Percentiles rank a stretch among this genome's conserved stretches.
These are phyloP conservation scores for Rhizopogon hawkerae DNA, from an alignment of 1,284 basidiomycete genomes.

Conservation along the genomic window DNA sequence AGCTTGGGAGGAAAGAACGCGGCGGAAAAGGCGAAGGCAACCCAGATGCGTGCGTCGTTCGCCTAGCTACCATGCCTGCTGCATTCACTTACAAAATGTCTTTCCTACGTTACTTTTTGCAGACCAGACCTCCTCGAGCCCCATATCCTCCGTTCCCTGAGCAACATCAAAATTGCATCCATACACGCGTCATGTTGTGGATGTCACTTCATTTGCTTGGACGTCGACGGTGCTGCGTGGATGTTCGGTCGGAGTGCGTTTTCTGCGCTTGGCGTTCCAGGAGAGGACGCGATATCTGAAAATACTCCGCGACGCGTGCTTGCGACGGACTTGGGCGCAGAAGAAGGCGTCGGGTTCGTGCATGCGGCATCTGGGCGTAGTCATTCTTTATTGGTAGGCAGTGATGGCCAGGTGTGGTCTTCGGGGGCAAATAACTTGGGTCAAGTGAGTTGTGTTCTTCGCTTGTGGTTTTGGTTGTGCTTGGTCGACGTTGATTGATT, in stretches of 20 bases:
- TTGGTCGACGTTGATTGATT: conserved; percentile 19
- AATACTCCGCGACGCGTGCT: conserved; percentile 59
- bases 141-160: conserved; percentile 80
- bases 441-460: conserved; percentile 45
- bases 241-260: conserved; percentile 77
- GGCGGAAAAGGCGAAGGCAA: conserved; percentile 36
- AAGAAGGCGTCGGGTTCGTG: conserved; percentile 60
- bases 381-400: conserved; percentile 79
- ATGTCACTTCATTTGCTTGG: conserved; percentile 70
- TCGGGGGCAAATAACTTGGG: conserved; percentile 79
- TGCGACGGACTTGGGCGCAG: conserved; percentile 54
- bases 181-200: conserved; percentile 67
- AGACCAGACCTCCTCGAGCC: conserved; percentile 76
- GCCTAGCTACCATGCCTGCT: background rate
- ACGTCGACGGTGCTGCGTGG: conserved; percentile 74
- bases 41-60: conserved; percentile 27
- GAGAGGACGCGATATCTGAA: conserved; percentile 57
- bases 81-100: background rate
- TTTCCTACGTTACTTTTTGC: background rate
- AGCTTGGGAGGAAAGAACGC: conserved; percentile 58
- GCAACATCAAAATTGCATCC: conserved; percentile 67
- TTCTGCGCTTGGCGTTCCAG: conserved; percentile 47
- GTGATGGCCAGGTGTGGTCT: conserved; percentile 75
- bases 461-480: background rate
- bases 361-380: conserved; percentile 75